Conservation (phyloP, 352 stramenopile genomes). For the Phytophthora sp. region DNA sequence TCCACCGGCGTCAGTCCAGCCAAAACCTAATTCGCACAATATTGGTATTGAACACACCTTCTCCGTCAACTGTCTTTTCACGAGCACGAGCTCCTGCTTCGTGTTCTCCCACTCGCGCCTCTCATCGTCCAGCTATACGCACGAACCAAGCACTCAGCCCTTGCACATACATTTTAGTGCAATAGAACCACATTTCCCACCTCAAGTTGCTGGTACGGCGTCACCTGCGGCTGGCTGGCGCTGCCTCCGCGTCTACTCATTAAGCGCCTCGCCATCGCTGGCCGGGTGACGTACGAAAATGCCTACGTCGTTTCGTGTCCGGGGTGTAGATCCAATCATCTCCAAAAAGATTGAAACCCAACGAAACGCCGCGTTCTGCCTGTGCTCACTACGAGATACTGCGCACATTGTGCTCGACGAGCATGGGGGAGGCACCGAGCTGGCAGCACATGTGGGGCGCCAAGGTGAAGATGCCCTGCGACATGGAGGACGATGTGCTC, state of each 20-base stretch:
- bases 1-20: no score
- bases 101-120: slow-evolving; percentile 60
- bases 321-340: slow-evolving; percentile 17
- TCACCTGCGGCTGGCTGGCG: slow-evolving; percentile 24
- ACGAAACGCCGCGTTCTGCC: slow-evolving; percentile 33
- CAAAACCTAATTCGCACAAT: no score
- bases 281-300: neutral
- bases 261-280: slow-evolving; percentile 18
- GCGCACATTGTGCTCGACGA: neutral
- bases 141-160: neutral
- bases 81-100: slow-evolving; percentile 52
- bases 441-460: slow-evolving; percentile 91
- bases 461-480: slow-evolving; percentile 88
- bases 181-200: neutral
- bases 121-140: slow-evolving; percentile 53
- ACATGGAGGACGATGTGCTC: slow-evolving; percentile 90
- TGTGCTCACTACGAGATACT: neutral
- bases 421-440: slow-evolving; percentile 76
- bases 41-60: slow-evolving; percentile 38
- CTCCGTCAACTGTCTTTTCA: slow-evolving; percentile 53
- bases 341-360: slow-evolving; percentile 3
- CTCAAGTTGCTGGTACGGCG: slow-evolving; percentile 35
- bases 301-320: slow-evolving; percentile 27
- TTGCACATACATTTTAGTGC: neutral
- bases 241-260: slow-evolving; percentile 24